Percentiles rank a stretch among this genome's conserved stretches.
Conservation (phyloP, 2,329 filamentous ascomycete species). For the Phaeosphaeriaceae sp. region DNA sequence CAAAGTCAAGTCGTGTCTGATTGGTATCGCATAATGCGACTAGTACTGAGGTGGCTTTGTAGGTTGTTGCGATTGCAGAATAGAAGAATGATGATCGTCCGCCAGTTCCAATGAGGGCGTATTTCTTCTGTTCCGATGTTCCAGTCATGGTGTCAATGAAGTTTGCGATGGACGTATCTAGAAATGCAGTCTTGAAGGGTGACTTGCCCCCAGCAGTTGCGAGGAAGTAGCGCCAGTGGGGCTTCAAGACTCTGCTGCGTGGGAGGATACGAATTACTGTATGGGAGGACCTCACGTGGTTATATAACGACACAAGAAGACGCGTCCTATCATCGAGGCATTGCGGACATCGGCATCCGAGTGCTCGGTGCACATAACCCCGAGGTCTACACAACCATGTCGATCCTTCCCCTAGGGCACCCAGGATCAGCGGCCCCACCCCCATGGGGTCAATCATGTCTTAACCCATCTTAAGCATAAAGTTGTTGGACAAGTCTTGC, state of each 20-base stretch:
- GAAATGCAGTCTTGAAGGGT: neutral
- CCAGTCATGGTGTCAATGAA: constrained; percentile 16
- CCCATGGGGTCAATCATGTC: constrained; percentile 12
- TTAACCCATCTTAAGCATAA: neutral
- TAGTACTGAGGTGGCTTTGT: constrained; percentile 58
- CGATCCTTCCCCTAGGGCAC: constrained; percentile 9
- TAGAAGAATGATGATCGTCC: constrained; percentile 69
- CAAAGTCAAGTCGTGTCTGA: constrained; percentile 65
- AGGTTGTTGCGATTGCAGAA: constrained; percentile 63
- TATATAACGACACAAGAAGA: too few species aligned
- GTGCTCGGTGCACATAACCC: constrained; percentile 15
- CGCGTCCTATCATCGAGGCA: too few species aligned
- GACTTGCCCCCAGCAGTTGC: too few species aligned
- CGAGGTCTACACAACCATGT: constrained; percentile 9
- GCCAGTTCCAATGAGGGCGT: constrained; percentile 66
- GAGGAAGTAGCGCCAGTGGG: too few species aligned
- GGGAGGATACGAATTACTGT: too few species aligned
- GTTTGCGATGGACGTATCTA: neutral
- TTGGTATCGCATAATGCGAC: constrained; percentile 68
- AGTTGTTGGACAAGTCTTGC: neutral
- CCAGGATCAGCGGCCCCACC: constrained; percentile 10
- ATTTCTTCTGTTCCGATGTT: constrained; percentile 37
- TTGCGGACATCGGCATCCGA: constrained; percentile 3
- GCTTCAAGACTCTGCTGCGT: too few species aligned
- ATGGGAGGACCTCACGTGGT: too few species aligned